Conservation (phyloP, 495 filamentous ascomycete genomes). For the Massariosphaeria phaeospora region DNA sequence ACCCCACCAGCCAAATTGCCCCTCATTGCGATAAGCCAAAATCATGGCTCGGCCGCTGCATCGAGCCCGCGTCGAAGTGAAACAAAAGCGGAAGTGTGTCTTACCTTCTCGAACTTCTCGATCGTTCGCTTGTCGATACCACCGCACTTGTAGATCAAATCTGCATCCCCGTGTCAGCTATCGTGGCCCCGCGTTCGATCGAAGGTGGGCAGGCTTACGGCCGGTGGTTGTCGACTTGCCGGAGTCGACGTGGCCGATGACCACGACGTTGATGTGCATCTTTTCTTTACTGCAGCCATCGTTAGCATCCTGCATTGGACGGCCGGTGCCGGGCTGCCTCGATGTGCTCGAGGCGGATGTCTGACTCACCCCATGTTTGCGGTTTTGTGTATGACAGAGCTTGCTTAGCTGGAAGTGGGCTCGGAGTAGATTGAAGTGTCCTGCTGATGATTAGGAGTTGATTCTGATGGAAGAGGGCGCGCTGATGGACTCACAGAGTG, state of each 20-base stretch:
- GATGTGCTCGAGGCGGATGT: neutral
- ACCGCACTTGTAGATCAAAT: constrained; percentile 99
- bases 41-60: constrained; percentile 10
- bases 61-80: neutral
- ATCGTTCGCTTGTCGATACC: constrained; percentile 99
- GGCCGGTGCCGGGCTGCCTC: neutral
- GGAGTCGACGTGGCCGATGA: constrained; percentile 99
- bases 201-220: constrained; percentile 45
- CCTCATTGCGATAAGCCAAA: constrained; percentile 35
- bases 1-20: constrained; percentile 35
- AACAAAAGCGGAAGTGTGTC: constrained; percentile 34
- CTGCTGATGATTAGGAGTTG: too few species aligned
- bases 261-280: constrained; percentile 93
- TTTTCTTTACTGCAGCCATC: constrained; percentile 68
- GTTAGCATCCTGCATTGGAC: constrained; percentile 20
- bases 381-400: constrained; percentile 17
- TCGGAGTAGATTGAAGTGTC: constrained; percentile 13
- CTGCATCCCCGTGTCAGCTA: constrained; percentile 43
- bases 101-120: constrained; percentile 99
- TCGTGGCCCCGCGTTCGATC: constrained; percentile 18
- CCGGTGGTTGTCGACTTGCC: constrained; percentile 98
- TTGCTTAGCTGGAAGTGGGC: constrained; percentile 8
- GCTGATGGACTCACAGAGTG: neutral
- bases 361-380: constrained; percentile 25
- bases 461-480: neutral